phyloP scores from a whole-genome alignment of 306 rosid species.

The Quercus agrifolia region DNA sequence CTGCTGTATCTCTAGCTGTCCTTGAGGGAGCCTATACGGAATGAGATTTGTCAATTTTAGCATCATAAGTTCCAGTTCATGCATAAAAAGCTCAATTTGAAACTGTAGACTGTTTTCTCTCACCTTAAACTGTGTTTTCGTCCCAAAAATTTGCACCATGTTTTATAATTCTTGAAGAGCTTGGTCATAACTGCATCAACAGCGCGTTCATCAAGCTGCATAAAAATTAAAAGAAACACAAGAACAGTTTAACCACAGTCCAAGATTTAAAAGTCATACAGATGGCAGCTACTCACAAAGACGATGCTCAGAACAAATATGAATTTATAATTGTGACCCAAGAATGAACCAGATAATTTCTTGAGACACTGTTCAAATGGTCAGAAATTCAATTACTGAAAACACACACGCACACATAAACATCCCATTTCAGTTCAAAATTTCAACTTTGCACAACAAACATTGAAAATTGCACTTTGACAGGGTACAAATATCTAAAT shows the following conservation, averaged over 20 bases:
- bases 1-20: constrained; percentile 78
- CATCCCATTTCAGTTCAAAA: background rate
- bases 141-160: constrained; percentile 90
- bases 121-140: constrained; percentile 87
- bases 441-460: background rate
- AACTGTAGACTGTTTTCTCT: constrained; percentile 13
- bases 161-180: constrained; percentile 85
- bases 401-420: background rate
- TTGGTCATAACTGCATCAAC: constrained; percentile 59
- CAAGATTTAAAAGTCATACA: constrained; percentile 6
- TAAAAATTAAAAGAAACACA: background rate
- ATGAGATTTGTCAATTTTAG: constrained; percentile 20
- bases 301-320: background rate
- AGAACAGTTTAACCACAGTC: constrained; percentile 12
- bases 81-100: constrained; percentile 4
- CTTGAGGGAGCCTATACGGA: constrained; percentile 76
- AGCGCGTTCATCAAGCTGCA: constrained; percentile 98
- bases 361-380: background rate
- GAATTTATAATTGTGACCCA: background rate
- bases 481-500: too few relatives aligned
- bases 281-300: constrained; percentile 4
- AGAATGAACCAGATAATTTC: background rate
- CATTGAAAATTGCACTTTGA: too few relatives aligned
- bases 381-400: background rate
- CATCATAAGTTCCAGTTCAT: constrained; percentile 11